Evolutionary conservation across 2,329 filamentous ascomycete genomes (phyloP), one percentile per base, ranked within the genome.

Genomic region (Seiridium unicorne): DNA sequence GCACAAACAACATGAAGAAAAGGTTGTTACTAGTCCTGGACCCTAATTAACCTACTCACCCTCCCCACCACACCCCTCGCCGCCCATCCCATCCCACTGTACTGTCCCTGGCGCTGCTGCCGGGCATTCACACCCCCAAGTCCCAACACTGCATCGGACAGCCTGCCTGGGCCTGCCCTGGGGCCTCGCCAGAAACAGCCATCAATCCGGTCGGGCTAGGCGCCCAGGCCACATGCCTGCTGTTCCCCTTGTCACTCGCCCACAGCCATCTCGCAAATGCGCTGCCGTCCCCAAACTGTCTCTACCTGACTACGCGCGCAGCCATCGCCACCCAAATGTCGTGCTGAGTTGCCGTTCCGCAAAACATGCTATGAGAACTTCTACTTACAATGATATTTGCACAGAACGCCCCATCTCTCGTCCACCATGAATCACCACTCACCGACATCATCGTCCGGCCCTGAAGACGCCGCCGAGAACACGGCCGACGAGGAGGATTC

Each of bases 401-500:
- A 73, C 69, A 87, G 84, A 78, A 79, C 82, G 63, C 79, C 84
- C 61, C 82, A 86, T 68, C 73, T 85, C 65, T 75, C 84, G 63
- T 76, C 80, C 80, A 76, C 80, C 80, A 80, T 83, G 86, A 77
- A 88, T 79, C 82, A 71, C 53, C 84, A 89, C 69, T 94, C 92
- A 63, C 90, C 91, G 61, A 89, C 89, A 57, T 90, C 91, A 57
- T 86, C 88, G 59, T 91, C 89, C 62, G 91, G 91, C 51, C 88
- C 87, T 68, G 93, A 94, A 77, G 93, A 97, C 74, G 84, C 86
- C 68, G 87, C 90, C 76, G 93, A 97, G 71, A 93, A 95, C 73
- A 96, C 94, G 44, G 94, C 93, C 72, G 95, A 98, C 74, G 95
- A 99, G 79, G 95, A 99, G 79, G 95, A 99, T 77, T 97, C 92